Evolutionary conservation across 441 rosid genomes (phyloP).

Genomic region (Raphanus hybrid): DNA sequence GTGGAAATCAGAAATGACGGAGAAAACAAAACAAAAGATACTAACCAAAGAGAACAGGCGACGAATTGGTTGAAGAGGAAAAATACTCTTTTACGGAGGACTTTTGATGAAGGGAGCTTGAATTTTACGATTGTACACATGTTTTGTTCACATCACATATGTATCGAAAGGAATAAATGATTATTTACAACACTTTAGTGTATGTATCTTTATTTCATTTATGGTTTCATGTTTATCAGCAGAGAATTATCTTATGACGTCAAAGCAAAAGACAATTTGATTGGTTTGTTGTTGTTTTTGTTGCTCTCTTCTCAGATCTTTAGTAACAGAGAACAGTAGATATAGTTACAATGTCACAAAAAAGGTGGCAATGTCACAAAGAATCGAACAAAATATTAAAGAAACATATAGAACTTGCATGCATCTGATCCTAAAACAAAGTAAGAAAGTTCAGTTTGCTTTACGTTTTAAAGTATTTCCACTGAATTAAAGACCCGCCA

Average conservation of each 20-base stretch:
- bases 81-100: not conserved
- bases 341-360: not conserved
- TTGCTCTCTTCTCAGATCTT: not conserved
- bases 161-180: not conserved
- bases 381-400: not conserved
- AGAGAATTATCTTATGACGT: not conserved
- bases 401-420: not conserved
- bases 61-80: not conserved
- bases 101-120: not conserved
- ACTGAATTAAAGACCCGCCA: not conserved
- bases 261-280: not conserved
- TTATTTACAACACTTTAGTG: not conserved
- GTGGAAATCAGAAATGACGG: not conserved
- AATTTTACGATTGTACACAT: not conserved
- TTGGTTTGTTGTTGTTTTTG: not conserved
- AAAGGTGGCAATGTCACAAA: not conserved
- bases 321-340: not conserved
- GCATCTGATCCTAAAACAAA: not conserved
- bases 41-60: not conserved
- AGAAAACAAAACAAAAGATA: not conserved
- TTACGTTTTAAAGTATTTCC: not conserved
- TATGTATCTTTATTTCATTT: not conserved
- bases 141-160: not conserved
- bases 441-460: not conserved
- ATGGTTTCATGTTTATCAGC: not conserved